Evolutionary conservation across 306 rosid species (phyloP).

Genomic region (Inga oerstediana): DNA sequence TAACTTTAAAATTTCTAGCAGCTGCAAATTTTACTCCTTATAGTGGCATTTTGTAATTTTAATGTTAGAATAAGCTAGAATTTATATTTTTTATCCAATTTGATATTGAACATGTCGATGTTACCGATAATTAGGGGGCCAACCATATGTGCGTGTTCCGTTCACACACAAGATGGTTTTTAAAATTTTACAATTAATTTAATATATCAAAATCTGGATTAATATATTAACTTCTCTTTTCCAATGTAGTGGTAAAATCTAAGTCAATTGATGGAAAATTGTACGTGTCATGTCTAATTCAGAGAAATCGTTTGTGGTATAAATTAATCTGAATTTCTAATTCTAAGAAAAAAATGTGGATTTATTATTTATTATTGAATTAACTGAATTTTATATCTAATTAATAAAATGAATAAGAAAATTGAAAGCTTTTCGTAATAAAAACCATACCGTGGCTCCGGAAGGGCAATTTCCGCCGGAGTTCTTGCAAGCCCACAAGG

Average conservation of each 20-base stretch:
- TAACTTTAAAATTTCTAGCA: not conserved
- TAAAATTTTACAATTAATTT: too few species aligned
- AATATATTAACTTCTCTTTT: too few species aligned
- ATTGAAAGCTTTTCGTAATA: not conserved
- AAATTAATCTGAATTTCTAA: too few species aligned
- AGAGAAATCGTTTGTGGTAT: not conserved
- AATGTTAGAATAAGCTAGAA: not conserved
- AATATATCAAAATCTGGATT: not conserved
- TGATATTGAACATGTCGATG: not conserved
- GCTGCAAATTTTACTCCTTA: not conserved
- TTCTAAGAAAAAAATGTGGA: too few species aligned
- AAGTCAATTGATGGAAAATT: not conserved
- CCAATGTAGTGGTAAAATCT: not conserved
- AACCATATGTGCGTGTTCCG: not conserved
- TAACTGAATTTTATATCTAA: too few species aligned
- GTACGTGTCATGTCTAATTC: not conserved
- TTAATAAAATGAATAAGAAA: not conserved
- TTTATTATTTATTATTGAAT: too few species aligned
- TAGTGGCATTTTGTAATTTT: not conserved
- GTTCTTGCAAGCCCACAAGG: constrained; percentile 57
- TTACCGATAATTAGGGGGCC: not conserved
- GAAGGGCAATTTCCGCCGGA: constrained; percentile 41
- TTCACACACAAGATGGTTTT: not conserved
- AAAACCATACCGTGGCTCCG: constrained; percentile 53
- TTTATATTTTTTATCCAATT: not conserved